Evolutionary conservation across 768 basidiomycete genomes (phyloP), one percentile per base, ranked within the genome.

Genomic region (Boletus pseudo-olivaceus): DNA sequence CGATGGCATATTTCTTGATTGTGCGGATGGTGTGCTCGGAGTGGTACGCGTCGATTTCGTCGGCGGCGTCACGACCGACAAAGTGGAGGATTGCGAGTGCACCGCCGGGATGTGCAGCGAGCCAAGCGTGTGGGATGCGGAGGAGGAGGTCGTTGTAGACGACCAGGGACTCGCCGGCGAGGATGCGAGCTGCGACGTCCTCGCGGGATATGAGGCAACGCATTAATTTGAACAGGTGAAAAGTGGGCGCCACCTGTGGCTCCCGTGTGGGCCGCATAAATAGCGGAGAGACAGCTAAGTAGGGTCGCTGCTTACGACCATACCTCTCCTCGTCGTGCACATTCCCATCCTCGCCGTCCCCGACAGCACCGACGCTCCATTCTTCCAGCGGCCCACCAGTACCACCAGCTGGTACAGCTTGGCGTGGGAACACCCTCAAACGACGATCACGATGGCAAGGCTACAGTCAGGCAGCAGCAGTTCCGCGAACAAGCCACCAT

Each of bases 1-100:
- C 95, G 23, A 94, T 75, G 49, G 82, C 79, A 66, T 85, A 96
- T 17, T 58, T 61, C 27, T 55, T 69, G 19, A 71, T 69, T 64
- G 57, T 63, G n/a, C 52, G 58, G 44, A 66, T 40, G 19, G 69
- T 67, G 43, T 61, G 51, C 35, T 82, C 78, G 7, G 77, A 76
- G 67, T 99, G 97, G 73, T 90, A 98, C 20, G 93, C 96, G 57
- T 91, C 82, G 33, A 98, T 90, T 70, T 99, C 97, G 74, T 96
- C 90, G 0, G 91, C 82, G 0, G 96, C 95, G 67, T 99, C 95
- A 51, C 96, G 81, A 4, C 96, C 97, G 39, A 98, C 85, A 63
- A 94, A 98, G 73, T 99, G 97, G 26, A 96, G 83, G 53, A 99
- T 82, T 14, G 93, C 81, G 46, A 98, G 85, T 5, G 82, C 70